These are phyloP conservation scores for Yarrowia sp. DNA, from an alignment of 805 yeast species.

Conservation along the genomic window DNA sequence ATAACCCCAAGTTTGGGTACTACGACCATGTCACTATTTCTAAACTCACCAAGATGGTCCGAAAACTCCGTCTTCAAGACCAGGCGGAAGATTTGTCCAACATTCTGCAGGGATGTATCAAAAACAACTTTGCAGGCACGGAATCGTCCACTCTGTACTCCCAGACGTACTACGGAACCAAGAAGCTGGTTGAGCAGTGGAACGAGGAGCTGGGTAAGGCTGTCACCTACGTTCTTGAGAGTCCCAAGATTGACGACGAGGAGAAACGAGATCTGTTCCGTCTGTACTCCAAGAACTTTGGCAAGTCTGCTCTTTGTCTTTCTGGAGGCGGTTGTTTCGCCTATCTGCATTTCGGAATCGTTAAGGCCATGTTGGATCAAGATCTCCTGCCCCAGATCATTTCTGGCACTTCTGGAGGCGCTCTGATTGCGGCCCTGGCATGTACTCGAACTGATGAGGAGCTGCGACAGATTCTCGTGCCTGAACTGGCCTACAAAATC, in stretches of 20 bases:
- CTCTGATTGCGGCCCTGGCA: conserved; percentile 73
- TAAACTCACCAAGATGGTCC: conserved; percentile 56
- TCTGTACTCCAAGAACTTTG: conserved; percentile 67
- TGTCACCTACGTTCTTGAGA: conserved; percentile 55
- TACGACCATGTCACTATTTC: conserved; percentile 70
- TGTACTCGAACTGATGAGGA: conserved; percentile 76
- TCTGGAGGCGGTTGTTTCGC: conserved; percentile 85
- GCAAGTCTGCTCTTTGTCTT: conserved; percentile 72
- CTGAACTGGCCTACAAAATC: conserved; percentile 66
- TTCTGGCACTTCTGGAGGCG: conserved; percentile 85
- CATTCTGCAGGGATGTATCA: conserved; percentile 69
- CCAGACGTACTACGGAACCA: conserved; percentile 79
- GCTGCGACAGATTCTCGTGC: conserved; percentile 60
- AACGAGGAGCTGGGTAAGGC: conserved; percentile 60
- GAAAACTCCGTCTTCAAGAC: conserved; percentile 49
- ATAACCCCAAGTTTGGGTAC: conserved; percentile 65
- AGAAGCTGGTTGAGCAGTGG: conserved; percentile 62
- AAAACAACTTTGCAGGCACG: conserved; percentile 78
- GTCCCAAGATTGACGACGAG: conserved; percentile 51
- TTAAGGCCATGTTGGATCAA: conserved; percentile 71
- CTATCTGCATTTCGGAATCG: conserved; percentile 77
- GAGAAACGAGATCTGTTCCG: conserved; percentile 63
- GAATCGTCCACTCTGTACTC: conserved; percentile 75
- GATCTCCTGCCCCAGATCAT: conserved; percentile 71
- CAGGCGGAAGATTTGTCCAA: conserved; percentile 59